Evolutionary conservation across 495 filamentous ascomycete species (phyloP), one percentile per base, ranked within the genome.

Genomic region (Lepraria neglecta): DNA sequence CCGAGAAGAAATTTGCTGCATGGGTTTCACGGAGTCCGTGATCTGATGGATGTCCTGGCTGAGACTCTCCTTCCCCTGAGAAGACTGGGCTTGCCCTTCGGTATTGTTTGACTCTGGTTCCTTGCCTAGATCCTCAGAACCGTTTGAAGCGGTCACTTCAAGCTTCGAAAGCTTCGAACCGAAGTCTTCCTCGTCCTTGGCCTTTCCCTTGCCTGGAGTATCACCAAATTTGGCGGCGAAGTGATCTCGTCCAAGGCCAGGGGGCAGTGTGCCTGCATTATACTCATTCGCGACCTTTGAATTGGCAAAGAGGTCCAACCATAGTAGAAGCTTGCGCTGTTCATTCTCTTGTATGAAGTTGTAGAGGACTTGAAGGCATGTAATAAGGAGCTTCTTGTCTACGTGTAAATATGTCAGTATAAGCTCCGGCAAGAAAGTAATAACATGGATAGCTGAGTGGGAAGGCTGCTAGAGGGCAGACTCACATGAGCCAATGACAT

Each of bases 261-360:
- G 42, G 27, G 61, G 62, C 17, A 63, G 47, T 4, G 69, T 64
- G n/a, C 65, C 62, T 3, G 62, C 56, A 35, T 50, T 60, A 40
- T 67, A 67, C 35, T 65, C 53, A 73, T 82, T 65, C 78, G 81
- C 40, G 77, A 78, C 62, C 79, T 77, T 46, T 75, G 81, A 10
- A 71, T 84, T 70, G 69, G 89, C 87, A 68, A 92, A 92, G 1
- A 97, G 77, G 68, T 90, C 87, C 45, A 90, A 78, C 91, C 91
- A 97, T 31, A 97, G 86, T 3, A 89, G 79, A 77, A 95, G 87
- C 75, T 97, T 96, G 57, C 89, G 87, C 35, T 88, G 81, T 72
- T 97, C 91, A 59, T 97, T 95, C 65, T 90, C 87, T 74, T 90
- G 89, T 31, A 91, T 88, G 73, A 92, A 87, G 67, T 97, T 97